phyloP scores from a whole-genome alignment of 805 yeast species.

The Scheffersomyces stipitis region DNA sequence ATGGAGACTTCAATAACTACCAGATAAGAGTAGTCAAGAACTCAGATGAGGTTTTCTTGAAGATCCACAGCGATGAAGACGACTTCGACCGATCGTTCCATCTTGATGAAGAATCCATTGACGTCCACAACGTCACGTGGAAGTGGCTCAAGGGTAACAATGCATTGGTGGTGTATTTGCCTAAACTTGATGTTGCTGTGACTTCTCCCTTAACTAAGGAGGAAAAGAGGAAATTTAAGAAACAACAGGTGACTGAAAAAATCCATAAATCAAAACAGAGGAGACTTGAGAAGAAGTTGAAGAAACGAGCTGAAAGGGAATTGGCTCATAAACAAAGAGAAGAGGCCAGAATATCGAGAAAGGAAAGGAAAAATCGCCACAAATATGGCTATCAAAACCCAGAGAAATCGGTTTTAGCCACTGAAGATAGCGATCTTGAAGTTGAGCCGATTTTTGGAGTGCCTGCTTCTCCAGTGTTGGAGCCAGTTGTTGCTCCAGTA shows the following conservation, averaged over 20 bases:
- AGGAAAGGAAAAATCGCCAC: neutral
- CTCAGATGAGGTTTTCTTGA: conserved; percentile 13
- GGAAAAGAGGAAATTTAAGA: neutral
- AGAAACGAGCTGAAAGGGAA: neutral
- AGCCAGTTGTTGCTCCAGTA: no score
- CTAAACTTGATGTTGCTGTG: no score
- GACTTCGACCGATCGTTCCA: conserved; percentile 16
- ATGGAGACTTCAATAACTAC: conserved; percentile 19
- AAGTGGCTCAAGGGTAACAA: conserved; percentile 12
- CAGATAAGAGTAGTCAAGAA: conserved; percentile 16
- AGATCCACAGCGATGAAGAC: conserved; percentile 16
- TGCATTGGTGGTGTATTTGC: conserved; percentile 18
- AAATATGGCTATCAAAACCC: no score
- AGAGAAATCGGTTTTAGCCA: no score
- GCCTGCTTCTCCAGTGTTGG: no score
- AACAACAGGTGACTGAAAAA: neutral
- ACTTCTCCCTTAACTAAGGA: conserved; percentile 1
- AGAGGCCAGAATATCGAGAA: conserved; percentile 1
- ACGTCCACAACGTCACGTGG: conserved; percentile 15
- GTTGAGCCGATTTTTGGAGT: no score
- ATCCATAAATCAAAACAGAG: neutral
- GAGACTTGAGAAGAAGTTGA: conserved; percentile 1
- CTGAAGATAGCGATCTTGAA: no score
- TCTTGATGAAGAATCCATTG: conserved; percentile 13
- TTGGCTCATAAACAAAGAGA: neutral